These are phyloP conservation scores for Blastomyces percursus DNA, from an alignment of 2,329 filamentous ascomycete species.

Conservation along the genomic window DNA sequence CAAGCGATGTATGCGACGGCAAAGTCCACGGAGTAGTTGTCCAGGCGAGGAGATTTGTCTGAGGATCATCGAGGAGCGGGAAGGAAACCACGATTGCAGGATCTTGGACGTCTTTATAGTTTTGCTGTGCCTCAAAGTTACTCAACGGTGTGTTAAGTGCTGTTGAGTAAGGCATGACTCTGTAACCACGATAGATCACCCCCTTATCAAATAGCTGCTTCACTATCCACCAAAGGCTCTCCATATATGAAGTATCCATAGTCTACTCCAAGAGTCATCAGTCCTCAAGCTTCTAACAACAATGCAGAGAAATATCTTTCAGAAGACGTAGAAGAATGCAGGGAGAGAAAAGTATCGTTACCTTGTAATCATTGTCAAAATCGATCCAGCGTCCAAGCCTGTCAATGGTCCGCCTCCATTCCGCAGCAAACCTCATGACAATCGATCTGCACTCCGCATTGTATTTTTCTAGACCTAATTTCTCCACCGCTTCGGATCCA, in stretches of 20 bases:
- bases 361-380: slow-evolving; percentile 96
- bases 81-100: slow-evolving; percentile 83
- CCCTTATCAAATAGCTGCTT: slow-evolving; percentile 86
- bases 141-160: slow-evolving; percentile 79
- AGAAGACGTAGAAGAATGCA: background rate
- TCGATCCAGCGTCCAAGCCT: slow-evolving; percentile 91
- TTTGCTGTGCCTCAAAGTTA: slow-evolving; percentile 89
- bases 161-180: slow-evolving; percentile 92
- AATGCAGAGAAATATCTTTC: background rate
- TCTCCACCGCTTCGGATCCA: slow-evolving; percentile 72
- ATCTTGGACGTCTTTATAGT: slow-evolving; percentile 87
- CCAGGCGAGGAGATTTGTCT: slow-evolving; percentile 70
- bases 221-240: slow-evolving; percentile 94
- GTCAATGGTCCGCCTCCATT: slow-evolving; percentile 84
- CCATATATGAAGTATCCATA: slow-evolving; percentile 94
- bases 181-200: slow-evolving; percentile 77
- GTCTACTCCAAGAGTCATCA: slow-evolving; percentile 44
- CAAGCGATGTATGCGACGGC: slow-evolving; percentile 67
- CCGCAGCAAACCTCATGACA: slow-evolving; percentile 78
- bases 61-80: slow-evolving; percentile 65
- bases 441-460: slow-evolving; percentile 86
- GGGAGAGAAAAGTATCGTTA: slow-evolving; percentile 20
- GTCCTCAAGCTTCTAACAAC: background rate
- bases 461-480: slow-evolving; percentile 79
- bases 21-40: slow-evolving; percentile 85